Conservation (phyloP, 2,329 filamentous ascomycete genomes). For the Epichloe uncinata region DNA sequence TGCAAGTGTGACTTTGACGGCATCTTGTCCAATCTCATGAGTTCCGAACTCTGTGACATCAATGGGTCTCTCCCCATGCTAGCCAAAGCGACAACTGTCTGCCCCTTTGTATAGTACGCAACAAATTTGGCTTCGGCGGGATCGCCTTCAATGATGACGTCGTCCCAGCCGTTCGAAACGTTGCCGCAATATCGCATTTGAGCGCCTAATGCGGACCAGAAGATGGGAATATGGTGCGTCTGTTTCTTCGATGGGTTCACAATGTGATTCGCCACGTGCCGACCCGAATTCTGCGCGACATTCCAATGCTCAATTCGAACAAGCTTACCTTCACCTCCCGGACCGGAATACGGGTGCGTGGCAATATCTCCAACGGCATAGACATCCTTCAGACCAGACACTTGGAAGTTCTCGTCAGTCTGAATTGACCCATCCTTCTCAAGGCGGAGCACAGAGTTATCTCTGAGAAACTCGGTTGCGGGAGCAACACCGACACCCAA, state of each 20-base stretch:
- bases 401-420: slow-evolving; percentile 67
- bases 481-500: slow-evolving; percentile 82
- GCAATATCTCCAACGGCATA: slow-evolving; percentile 94
- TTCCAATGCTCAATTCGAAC: slow-evolving; percentile 97
- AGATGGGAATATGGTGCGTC: slow-evolving; percentile 77
- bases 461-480: slow-evolving; percentile 67
- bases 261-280: slow-evolving; percentile 67
- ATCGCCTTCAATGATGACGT: slow-evolving; percentile 66
- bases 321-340: slow-evolving; percentile 59
- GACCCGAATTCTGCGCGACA: slow-evolving; percentile 86
- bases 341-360: slow-evolving; percentile 85
- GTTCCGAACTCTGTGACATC: slow-evolving; percentile 67
- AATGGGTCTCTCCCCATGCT: slow-evolving; percentile 84
- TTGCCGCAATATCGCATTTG: slow-evolving; percentile 93
- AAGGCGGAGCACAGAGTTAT: slow-evolving; percentile 56
- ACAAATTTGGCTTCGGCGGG: slow-evolving; percentile 69
- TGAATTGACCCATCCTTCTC: slow-evolving; percentile 75
- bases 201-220: slow-evolving; percentile 86
- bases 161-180: slow-evolving; percentile 69
- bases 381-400: slow-evolving; percentile 65
- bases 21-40: slow-evolving; percentile 79
- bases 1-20: slow-evolving; percentile 64
- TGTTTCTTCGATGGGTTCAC: slow-evolving; percentile 44
- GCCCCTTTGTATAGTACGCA: slow-evolving; percentile 78
- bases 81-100: slow-evolving; percentile 78